Percentiles rank a stretch among this genome's conserved stretches.
These are phyloP conservation scores for Nasturtium officinale DNA, from an alignment of 345 rosid species.

Conservation along the genomic window DNA sequence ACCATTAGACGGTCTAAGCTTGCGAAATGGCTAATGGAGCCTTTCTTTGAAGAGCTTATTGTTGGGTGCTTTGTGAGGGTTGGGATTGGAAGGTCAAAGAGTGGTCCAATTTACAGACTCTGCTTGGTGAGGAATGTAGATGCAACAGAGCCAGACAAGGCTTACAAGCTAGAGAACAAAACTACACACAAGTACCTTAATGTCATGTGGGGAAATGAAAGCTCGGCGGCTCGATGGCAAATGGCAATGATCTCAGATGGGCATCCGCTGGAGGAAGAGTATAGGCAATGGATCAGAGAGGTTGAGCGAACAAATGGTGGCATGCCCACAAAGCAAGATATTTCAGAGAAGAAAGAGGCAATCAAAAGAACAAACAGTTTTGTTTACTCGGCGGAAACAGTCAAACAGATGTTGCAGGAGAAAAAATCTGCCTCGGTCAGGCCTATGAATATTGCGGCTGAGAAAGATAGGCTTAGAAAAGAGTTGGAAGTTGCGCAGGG, in stretches of 20 bases:
- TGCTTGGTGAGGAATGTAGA: conserved; percentile 91
- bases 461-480: conserved; percentile 90
- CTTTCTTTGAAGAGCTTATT: conserved; percentile 95
- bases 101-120: conserved; percentile 80
- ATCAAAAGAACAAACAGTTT: conserved; percentile 67
- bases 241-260: conserved; percentile 99
- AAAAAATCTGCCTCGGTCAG: conserved; percentile 83
- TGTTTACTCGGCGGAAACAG: conserved; percentile 92
- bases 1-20: conserved; percentile 91
- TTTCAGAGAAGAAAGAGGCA: conserved; percentile 84
- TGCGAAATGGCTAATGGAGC: conserved; percentile 97
- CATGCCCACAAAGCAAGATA: conserved; percentile 79
- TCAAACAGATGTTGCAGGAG: conserved; percentile 97
- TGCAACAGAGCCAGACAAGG: conserved; percentile 77
- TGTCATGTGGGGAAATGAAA: conserved; percentile 86
- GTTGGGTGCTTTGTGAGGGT: conserved; percentile 96
- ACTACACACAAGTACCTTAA: conserved; percentile 83
- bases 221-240: conserved; percentile 98
- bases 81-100: conserved; percentile 84
- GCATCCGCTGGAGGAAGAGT: conserved; percentile 85
- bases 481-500: conserved; percentile 76
- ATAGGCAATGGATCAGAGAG: conserved; percentile 81
- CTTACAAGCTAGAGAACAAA: conserved; percentile 84
- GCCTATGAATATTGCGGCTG: conserved; percentile 94
- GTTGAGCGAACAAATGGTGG: conserved; percentile 85